Conservation (phyloP, 345 rosid species). For the Heritiera littoralis region DNA sequence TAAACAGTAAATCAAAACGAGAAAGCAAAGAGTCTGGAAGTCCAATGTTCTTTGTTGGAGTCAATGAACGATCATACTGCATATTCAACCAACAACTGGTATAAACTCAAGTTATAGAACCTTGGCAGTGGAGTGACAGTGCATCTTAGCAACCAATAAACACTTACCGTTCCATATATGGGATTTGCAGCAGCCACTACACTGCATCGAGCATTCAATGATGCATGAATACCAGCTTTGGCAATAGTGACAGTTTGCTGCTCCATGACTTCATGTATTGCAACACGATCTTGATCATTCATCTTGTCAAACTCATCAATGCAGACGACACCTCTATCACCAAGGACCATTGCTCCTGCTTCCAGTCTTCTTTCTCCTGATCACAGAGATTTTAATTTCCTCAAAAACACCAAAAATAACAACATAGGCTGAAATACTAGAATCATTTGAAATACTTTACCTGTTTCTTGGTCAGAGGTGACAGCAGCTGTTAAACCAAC, state of each 20-base stretch:
- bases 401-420: conserved; percentile 5
- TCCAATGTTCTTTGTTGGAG: conserved; percentile 98
- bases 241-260: conserved; percentile 99
- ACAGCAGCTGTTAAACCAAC: conserved; percentile 99
- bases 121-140: neutral
- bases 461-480: conserved; percentile 98
- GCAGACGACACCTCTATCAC: conserved; percentile 93
- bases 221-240: conserved; percentile 98
- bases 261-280: conserved; percentile 99
- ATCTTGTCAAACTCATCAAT: conserved; percentile 99
- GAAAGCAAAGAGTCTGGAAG: conserved; percentile 99
- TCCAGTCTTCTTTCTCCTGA: conserved; percentile 97
- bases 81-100: conserved; percentile 28
- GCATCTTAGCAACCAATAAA: conserved; percentile 14
- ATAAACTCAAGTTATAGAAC: conserved; percentile 19
- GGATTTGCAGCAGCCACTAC: conserved; percentile 97
- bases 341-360: conserved; percentile 99
- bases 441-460: conserved; percentile 35
- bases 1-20: conserved; percentile 93
- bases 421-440: neutral
- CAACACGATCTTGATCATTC: conserved; percentile 98
- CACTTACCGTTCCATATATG: conserved; percentile 94
- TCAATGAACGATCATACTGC: conserved; percentile 43
- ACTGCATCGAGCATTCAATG: conserved; percentile 95
- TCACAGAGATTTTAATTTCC: conserved; percentile 16